phyloP scores from a whole-genome alignment of 1,139 yeast genomes.

The Nematodospora anomalae region DNA sequence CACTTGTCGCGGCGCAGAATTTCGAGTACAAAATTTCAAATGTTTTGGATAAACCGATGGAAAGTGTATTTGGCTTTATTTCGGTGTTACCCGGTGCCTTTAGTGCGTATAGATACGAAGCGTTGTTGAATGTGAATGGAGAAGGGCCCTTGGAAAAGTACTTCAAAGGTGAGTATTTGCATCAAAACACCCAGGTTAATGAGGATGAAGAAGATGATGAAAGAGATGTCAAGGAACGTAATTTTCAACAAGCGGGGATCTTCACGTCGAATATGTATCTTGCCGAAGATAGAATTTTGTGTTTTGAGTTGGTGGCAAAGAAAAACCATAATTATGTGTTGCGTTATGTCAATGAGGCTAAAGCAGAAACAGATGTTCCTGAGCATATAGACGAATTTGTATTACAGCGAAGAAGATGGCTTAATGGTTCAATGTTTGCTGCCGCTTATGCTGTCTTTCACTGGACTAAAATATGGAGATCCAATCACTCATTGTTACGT shows the following conservation, averaged over 20 bases:
- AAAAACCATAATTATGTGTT: slow-evolving; percentile 58
- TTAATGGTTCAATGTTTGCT: slow-evolving; percentile 83
- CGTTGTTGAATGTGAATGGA: slow-evolving; percentile 63
- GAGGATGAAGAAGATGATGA: slow-evolving; percentile 45
- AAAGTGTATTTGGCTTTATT: slow-evolving; percentile 78
- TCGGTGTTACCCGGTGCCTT: slow-evolving; percentile 85
- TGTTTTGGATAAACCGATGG: slow-evolving; percentile 81
- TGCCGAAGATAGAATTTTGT: slow-evolving; percentile 81
- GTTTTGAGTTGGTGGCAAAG: slow-evolving; percentile 83
- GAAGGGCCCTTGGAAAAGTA: slow-evolving; percentile 76
- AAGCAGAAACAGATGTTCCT: slow-evolving; percentile 85
- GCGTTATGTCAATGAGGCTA: slow-evolving; percentile 71
- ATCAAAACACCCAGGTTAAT: slow-evolving; percentile 38
- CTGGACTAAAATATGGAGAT: slow-evolving; percentile 68
- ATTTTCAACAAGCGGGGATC: slow-evolving; percentile 56
- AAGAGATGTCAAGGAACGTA: slow-evolving; percentile 40
- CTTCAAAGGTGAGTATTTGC: slow-evolving; percentile 75
- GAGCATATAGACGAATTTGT: slow-evolving; percentile 70
- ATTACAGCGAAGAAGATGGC: slow-evolving; percentile 80
- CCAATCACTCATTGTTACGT: slow-evolving; percentile 62
- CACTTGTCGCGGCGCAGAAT: slow-evolving; percentile 81
- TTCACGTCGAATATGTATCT: slow-evolving; percentile 83
- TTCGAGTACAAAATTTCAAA: slow-evolving; percentile 84
- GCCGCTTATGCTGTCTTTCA: slow-evolving; percentile 75
- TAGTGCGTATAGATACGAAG: slow-evolving; percentile 77